These are phyloP conservation scores for Hemisphaericaspora xylofermentans DNA, from an alignment of 1,139 yeast species.

Conservation along the genomic window DNA sequence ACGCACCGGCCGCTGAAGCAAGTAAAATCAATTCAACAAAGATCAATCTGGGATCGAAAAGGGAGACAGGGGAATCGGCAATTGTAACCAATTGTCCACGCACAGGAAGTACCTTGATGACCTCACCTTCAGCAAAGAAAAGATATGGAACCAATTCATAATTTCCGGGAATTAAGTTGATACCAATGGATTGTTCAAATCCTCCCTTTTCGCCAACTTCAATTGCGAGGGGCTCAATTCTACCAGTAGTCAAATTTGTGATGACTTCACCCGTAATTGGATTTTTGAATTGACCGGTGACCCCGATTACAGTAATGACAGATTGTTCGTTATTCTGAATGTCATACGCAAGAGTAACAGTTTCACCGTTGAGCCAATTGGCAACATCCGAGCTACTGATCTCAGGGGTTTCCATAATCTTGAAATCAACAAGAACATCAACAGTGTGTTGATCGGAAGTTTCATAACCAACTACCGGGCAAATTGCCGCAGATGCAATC, in stretches of 20 bases:
- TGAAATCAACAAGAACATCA: constrained; percentile 42
- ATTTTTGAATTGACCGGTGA: constrained; percentile 69
- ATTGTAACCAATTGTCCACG: constrained; percentile 59
- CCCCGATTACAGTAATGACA: constrained; percentile 59
- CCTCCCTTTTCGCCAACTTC: constrained; percentile 46
- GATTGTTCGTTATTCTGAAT: constrained; percentile 58
- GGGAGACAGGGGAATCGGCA: constrained; percentile 64
- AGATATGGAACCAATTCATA: constrained; percentile 64
- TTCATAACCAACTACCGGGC: constrained; percentile 20
- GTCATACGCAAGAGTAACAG: constrained; percentile 52
- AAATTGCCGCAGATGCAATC: constrained; percentile 15
- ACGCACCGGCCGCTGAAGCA: constrained; percentile 50
- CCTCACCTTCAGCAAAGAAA: constrained; percentile 51
- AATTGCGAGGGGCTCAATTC: constrained; percentile 61
- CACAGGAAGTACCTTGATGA: constrained; percentile 57
- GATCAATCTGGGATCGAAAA: constrained; percentile 72
- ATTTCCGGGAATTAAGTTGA: constrained; percentile 57
- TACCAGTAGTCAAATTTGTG: constrained; percentile 64
- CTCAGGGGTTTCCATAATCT: constrained; percentile 42
- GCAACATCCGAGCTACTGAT: constrained; percentile 36
- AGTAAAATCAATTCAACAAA: constrained; percentile 57
- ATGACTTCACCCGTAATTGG: constrained; percentile 50
- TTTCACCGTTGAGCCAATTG: constrained; percentile 51
- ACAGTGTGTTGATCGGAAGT: constrained; percentile 20
- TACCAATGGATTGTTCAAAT: constrained; percentile 54